Base-by-base conservation (phyloP, 2,329 filamentous ascomycete genomes). In the Fusarium temperatum region DNA sequence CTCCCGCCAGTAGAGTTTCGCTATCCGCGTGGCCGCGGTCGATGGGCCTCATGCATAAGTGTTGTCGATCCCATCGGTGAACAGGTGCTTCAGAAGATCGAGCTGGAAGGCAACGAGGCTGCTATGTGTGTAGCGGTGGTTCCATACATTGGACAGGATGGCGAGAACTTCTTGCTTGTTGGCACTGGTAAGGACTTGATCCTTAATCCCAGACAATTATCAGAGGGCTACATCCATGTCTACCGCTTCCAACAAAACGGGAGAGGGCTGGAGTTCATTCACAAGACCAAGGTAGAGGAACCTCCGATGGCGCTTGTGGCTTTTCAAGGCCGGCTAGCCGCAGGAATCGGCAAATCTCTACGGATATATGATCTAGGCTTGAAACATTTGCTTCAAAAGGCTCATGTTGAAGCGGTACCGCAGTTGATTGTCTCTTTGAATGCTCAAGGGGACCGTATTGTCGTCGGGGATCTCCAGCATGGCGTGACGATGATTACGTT, bases 11-110 rank as follows among this genome's bases (percentile, higher is more conserved):
- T 92, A 73, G 93, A 97, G 8, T 98, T 99, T 80, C 96, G 96
- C 5, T 94, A 98, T 78, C 93, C 96, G 10, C 90, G 91, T 63
- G 95, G 91, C 24, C 91, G 89, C 67, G 92, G 93, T n/a, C 93
- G 96, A 72, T 99, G 96, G 97, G 94, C 96, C 39, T 98, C 96
- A 10, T 98, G 95, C 82, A 95, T 99, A 74, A 95, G 94, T 78
- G 89, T 98, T n/a, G 88, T 99, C n/a, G 96, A 99, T 78, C 95
- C 81, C 95, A 7, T 89, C 86, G 95, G 96, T 77, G 85, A 85
- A 0, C 80, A 83, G 4, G 91, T 97, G 2, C 82, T 96, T 8
- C 91, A 93, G 70, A 95, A 90, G 2, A 86, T 98, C 44, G 92
- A 98, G 63, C 84, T 99, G 0, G 92, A 93, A 57, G 91, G 96